Percentiles rank a stretch among this genome's conserved stretches.
These are phyloP conservation scores for Suillus paluster DNA, from an alignment of 768 basidiomycete genomes.

Conservation along the genomic window DNA sequence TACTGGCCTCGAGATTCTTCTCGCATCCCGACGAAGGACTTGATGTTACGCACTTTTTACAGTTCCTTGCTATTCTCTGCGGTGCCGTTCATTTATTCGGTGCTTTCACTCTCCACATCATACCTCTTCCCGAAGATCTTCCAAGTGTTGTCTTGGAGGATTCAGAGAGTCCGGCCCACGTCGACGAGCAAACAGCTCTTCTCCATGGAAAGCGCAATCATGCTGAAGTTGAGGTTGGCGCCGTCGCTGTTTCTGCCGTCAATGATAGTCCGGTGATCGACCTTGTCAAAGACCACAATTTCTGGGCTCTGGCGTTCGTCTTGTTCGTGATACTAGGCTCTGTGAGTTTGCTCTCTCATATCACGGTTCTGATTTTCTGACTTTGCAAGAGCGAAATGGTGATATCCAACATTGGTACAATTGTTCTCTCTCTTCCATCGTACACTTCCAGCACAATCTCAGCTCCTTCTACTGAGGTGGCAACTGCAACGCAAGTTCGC, in stretches of 20 bases:
- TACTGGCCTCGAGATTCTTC: conserved; percentile 66
- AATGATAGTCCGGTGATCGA: conserved; percentile 37
- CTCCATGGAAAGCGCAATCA: conserved; percentile 25
- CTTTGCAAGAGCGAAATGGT: conserved; percentile 72
- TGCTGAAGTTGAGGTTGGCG: conserved; percentile 23
- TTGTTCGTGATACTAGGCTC: conserved; percentile 64
- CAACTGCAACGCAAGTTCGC: conserved; percentile 67
- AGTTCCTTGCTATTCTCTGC: conserved; percentile 59
- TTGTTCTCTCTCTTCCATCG: conserved; percentile 65
- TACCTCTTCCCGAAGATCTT: conserved; percentile 14
- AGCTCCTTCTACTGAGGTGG: conserved; percentile 34
- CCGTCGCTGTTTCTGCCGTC: conserved; percentile 24
- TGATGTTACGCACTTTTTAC: conserved; percentile 54
- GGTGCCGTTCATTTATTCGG: conserved; percentile 60
- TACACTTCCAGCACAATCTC: conserved; percentile 13
- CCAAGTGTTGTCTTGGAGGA: conserved; percentile 6
- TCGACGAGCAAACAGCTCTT: conserved; percentile 35
- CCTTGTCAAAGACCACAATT: conserved; percentile 57
- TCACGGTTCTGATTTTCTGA: background rate
- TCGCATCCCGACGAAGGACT: conserved; percentile 48
- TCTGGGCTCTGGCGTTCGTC: conserved; percentile 65
- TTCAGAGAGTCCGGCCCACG: conserved; percentile 16
- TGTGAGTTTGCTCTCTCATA: conserved; percentile 46
- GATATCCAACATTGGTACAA: conserved; percentile 80
- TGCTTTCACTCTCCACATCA: conserved; percentile 45